Evolutionary conservation across 2,329 filamentous ascomycete species (phyloP), one percentile per base, ranked within the genome.

Genomic region (Emmonsia crescens): DNA sequence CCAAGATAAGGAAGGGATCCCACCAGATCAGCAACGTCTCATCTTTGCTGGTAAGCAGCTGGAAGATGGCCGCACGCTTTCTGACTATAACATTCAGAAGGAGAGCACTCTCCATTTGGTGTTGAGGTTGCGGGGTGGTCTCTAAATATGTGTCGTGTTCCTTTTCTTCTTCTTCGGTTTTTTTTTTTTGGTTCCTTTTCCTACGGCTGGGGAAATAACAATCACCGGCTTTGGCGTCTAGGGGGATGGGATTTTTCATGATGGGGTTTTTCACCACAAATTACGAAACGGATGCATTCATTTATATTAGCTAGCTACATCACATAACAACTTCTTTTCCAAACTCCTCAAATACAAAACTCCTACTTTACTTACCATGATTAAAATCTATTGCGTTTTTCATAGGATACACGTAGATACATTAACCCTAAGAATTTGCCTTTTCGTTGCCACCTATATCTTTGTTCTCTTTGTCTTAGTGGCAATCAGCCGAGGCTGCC

Each of bases 1-100:
- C 33, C 89, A 93, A 70, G 89, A 93, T 68, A 93, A 93, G 83
- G 89, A 93, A 74, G 85, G 85, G 52, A 87, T 88, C 59, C 85
- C 85, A 38, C 85, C 85, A 46, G 85, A 88, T 70, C 85, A 88
- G 73, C 85, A 87, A 73, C 82, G n/a, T n/a, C n/a, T n/a, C n/a
- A n/a, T n/a, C n/a, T n/a, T n/a, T n/a, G 85, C 85, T 68, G 85
- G 85, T 68, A 87, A 87, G 80, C 85, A 88, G 76, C 67, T 80
- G 52, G 78, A 80, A 65, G 78, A 80, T 65, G 78, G 78, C 5
- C 75, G 78, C 24, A 80, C 78, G 44, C 72, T 80, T 14, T 79
- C 77, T 24, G 78, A 80, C 69, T 87, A 80, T 71, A 80, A 80
- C 66, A 80, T 80, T 60, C 78, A 80, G 72, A 83, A 84, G 79